Conservation (phyloP, 352 stramenopile species). For the Pythium myriotylum region DNA sequence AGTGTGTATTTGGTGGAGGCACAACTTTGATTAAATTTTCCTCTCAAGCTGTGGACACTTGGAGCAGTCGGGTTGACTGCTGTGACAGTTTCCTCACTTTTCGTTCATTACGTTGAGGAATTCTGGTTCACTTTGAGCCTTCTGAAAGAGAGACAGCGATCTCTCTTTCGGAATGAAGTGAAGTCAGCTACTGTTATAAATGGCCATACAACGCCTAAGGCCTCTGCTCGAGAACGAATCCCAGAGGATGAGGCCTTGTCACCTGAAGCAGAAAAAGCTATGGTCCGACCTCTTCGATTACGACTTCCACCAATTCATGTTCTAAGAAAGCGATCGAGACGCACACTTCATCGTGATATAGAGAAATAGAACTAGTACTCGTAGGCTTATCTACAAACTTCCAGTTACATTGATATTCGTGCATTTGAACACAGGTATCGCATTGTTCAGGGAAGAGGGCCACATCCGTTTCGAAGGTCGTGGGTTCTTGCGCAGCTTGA, state of each 20-base stretch:
- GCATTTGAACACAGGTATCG: no score
- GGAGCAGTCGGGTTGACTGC: conserved; percentile 51
- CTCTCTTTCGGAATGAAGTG: neutral
- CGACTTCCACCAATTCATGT: conserved; percentile 22
- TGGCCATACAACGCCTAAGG: neutral
- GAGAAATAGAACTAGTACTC: no score
- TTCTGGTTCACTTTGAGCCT: conserved; percentile 49
- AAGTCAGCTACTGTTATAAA: neutral
- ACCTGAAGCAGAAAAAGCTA: no score
- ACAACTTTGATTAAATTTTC: neutral
- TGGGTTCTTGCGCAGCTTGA: conserved; percentile 11
- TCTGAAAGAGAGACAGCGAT: conserved; percentile 8
- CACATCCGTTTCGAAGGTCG: conserved; percentile 3
- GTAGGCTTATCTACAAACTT: conserved; percentile 1
- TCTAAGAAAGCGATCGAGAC: conserved; percentile 18
- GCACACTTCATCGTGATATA: neutral
- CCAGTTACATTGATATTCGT: no score
- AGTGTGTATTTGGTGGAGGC: neutral
- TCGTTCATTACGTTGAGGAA: conserved; percentile 53
- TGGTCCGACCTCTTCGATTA: conserved; percentile 2
- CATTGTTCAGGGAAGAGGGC: no score
- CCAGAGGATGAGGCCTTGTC: no score
- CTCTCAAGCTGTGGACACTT: conserved; percentile 51
- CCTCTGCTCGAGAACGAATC: no score
- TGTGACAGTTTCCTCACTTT: conserved; percentile 36